phyloP scores from a whole-genome alignment of 345 rosid species.

The Turritis glabra region DNA sequence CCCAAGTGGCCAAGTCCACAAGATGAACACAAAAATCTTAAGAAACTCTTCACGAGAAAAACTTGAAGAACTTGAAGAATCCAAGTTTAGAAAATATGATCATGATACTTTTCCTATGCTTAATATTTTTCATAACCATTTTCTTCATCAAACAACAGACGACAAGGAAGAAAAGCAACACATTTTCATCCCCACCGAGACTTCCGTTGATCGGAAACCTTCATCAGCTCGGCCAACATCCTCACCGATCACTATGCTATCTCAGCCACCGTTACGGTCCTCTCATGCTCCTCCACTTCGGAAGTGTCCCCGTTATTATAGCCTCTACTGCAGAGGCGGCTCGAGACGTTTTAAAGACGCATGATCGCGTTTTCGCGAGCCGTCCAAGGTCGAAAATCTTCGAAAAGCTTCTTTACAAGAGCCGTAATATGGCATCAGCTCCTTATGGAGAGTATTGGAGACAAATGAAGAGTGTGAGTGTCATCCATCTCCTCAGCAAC shows the following conservation, averaged over 20 bases:
- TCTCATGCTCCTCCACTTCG: slow-evolving; percentile 61
- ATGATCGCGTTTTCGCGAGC: slow-evolving; percentile 51
- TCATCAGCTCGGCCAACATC: slow-evolving; percentile 48
- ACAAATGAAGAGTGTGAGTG: slow-evolving; percentile 54
- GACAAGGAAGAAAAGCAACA: not conserved
- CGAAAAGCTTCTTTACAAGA: slow-evolving; percentile 43
- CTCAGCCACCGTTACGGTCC: slow-evolving; percentile 53
- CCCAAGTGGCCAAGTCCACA: not conserved
- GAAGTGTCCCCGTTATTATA: slow-evolving; percentile 46
- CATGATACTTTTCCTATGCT: slow-evolving; percentile 25
- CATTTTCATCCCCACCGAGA: slow-evolving; percentile 51
- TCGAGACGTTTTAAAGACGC: slow-evolving; percentile 51
- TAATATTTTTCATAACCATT: slow-evolving; percentile 4
- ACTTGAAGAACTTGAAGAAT: slow-evolving; percentile 28
- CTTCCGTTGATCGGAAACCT: slow-evolving; percentile 67
- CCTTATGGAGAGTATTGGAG: slow-evolving; percentile 79
- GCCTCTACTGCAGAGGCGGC: slow-evolving; percentile 60
- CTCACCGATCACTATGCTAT: slow-evolving; percentile 50
- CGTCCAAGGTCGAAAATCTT: slow-evolving; percentile 38
- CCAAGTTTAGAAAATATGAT: slow-evolving; percentile 1
- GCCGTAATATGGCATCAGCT: slow-evolving; percentile 45
- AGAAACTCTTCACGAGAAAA: slow-evolving; percentile 20
- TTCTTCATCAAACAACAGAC: slow-evolving; percentile 8
- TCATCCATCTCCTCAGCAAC: slow-evolving; percentile 51
- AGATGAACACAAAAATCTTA: not conserved